Conservation (phyloP, 176 grass and related monocot species). For the Aegilops longissima region DNA sequence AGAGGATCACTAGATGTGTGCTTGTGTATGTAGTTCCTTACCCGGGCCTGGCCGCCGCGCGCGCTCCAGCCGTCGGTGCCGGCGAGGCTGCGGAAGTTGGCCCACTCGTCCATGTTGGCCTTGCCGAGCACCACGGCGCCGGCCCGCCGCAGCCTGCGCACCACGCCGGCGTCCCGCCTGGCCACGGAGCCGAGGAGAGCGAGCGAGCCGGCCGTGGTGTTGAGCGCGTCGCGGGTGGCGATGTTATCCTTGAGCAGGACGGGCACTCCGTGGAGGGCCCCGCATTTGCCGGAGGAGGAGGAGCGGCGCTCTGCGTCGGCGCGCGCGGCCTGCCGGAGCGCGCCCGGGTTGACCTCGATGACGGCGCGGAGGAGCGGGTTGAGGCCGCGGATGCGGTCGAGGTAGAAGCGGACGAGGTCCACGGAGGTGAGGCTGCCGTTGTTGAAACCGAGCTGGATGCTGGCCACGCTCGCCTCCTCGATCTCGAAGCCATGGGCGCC, state of each 20-base stretch:
- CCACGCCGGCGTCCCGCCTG: constrained; percentile 42
- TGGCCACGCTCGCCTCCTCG: constrained; percentile 45
- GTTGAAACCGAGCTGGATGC: constrained; percentile 42
- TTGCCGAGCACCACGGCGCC: constrained; percentile 53
- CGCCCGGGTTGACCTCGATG: constrained; percentile 47
- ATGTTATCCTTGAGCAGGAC: constrained; percentile 60
- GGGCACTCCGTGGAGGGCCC: constrained; percentile 41
- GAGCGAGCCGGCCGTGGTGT: constrained; percentile 46
- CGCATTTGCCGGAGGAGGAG: neutral
- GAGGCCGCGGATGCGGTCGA: constrained; percentile 21
- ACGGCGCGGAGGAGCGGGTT: constrained; percentile 47
- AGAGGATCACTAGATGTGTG: neutral
- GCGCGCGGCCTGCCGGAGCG: constrained; percentile 14
- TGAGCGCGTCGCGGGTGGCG: constrained; percentile 38
- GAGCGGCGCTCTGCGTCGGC: constrained; percentile 12
- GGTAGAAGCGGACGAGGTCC: constrained; percentile 34
- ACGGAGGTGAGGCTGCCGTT: constrained; percentile 39
- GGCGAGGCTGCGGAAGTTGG: constrained; percentile 22
- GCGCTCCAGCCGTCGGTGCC: constrained; percentile 41
- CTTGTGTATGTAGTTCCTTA: neutral
- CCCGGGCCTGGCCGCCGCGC: constrained; percentile 35
- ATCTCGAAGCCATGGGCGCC: constrained; percentile 19
- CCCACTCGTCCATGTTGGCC: constrained; percentile 56
- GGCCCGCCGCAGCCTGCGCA: constrained; percentile 26
- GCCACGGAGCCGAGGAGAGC: constrained; percentile 40